Conservation (phyloP, 2,329 filamentous ascomycete genomes). For the Clonostachys rhizophaga region DNA sequence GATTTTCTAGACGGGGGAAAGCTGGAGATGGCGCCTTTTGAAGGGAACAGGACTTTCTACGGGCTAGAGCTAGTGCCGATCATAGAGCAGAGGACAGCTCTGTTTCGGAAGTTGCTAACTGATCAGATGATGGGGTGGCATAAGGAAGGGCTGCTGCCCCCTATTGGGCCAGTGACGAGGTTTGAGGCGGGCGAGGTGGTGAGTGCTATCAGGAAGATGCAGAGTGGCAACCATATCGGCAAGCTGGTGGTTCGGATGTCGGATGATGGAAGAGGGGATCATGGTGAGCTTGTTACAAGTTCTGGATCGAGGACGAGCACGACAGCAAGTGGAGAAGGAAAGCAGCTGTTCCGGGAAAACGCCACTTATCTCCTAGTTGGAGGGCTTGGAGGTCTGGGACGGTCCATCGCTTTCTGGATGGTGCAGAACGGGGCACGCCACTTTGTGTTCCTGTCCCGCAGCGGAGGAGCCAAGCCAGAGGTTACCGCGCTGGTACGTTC, state of each 20-base stretch:
- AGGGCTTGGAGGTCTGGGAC: constrained; percentile 22
- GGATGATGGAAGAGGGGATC: background rate
- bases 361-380: constrained; percentile 20
- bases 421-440: constrained; percentile 38
- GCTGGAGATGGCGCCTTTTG: constrained; percentile 39
- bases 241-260: constrained; percentile 29
- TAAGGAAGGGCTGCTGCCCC: background rate
- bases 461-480: constrained; percentile 19
- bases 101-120: background rate
- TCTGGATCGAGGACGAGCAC: too few relatives aligned
- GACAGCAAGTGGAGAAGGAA: too few relatives aligned
- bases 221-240: constrained; percentile 30
- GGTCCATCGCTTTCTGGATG: constrained; percentile 39
- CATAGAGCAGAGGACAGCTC: background rate
- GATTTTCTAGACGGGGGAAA: constrained; percentile 30
- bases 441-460: constrained; percentile 42
- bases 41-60: constrained; percentile 22
- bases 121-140: too few relatives aligned
- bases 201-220: constrained; percentile 36
- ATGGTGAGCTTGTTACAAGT: constrained; percentile 9
- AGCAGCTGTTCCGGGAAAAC: too few relatives aligned
- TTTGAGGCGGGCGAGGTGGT: constrained; percentile 17
- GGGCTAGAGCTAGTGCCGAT: background rate
- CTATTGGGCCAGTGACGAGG: constrained; percentile 14
- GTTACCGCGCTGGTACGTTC: constrained; percentile 10